phyloP scores from a whole-genome alignment of 2,329 filamentous ascomycete species.

The Colletotrichum chrysophilum region DNA sequence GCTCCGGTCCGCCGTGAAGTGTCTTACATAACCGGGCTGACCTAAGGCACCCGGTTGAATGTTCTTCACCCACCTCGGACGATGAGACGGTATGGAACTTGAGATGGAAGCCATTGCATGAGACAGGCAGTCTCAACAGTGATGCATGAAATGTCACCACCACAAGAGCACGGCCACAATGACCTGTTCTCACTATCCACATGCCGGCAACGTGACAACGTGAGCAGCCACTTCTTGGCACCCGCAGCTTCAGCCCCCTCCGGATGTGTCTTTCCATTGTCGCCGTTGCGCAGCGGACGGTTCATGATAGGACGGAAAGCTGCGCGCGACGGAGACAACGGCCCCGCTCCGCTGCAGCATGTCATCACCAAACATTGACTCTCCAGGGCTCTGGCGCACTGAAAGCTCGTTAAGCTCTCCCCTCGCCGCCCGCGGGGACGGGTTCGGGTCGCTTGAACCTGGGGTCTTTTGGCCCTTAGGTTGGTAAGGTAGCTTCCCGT shows the following conservation, averaged over 20 bases:
- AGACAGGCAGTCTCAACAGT: not conserved
- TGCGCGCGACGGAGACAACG: not conserved
- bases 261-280: not conserved
- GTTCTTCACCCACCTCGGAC: not conserved
- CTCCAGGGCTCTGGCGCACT: not conserved
- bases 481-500: not conserved
- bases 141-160: not conserved
- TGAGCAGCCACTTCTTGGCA: not conserved
- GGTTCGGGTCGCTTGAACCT: not conserved
- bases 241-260: not conserved
- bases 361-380: constrained; percentile 12
- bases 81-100: not conserved
- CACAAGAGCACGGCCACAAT: not conserved
- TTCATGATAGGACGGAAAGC: not conserved
- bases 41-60: not conserved
- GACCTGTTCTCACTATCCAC: not conserved
- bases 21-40: not conserved
- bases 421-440: not conserved
- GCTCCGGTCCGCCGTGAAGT: not conserved
- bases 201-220: not conserved
- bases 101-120: not conserved
- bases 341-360: constrained; percentile 19
- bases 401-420: not conserved
- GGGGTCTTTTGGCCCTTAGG: not conserved
- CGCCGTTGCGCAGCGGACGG: constrained; percentile 1